Conservation (phyloP, 1,139 yeast genomes). For the Taphrina pruni region DNA sequence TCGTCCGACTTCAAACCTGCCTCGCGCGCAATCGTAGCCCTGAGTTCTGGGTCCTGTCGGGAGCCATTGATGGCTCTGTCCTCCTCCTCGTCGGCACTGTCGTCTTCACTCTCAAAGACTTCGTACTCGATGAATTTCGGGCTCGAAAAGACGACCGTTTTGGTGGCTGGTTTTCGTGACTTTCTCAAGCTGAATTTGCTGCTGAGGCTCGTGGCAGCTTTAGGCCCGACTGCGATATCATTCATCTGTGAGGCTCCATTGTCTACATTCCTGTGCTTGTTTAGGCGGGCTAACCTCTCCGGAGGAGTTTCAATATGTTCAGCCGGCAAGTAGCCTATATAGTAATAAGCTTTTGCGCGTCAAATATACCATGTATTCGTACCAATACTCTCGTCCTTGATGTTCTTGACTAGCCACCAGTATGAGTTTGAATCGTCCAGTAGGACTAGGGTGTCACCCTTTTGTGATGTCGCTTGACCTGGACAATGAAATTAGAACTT, state of each 20-base stretch:
- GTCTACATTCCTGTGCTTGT: constrained; percentile 90
- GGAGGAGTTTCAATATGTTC: constrained; percentile 91
- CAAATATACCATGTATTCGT: constrained; percentile 47
- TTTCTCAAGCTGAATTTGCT: constrained; percentile 29
- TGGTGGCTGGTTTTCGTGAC: constrained; percentile 22
- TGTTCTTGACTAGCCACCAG: constrained; percentile 92
- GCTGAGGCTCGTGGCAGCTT: background rate
- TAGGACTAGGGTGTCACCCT: constrained; percentile 82
- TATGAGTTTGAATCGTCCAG: constrained; percentile 89
- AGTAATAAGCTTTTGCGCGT: constrained; percentile 54
- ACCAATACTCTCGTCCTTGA: constrained; percentile 57
- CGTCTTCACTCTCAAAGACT: constrained; percentile 29
- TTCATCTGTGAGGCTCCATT: constrained; percentile 56
- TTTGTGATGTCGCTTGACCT: constrained; percentile 75
- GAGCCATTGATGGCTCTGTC: background rate
- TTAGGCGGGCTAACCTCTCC: constrained; percentile 87
- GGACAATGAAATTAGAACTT: background rate
- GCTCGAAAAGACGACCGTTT: constrained; percentile 30
- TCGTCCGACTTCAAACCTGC: background rate
- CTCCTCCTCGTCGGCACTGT: constrained; percentile 9
- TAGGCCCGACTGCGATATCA: constrained; percentile 4
- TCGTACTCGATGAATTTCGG: constrained; percentile 39
- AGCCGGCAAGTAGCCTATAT: constrained; percentile 88
- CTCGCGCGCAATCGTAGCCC: constrained; percentile 2
- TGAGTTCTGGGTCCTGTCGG: background rate